Evolutionary conservation across 306 rosid genomes (phyloP), one percentile per base, ranked within the genome.

Genomic region (Rosa chinensis): DNA sequence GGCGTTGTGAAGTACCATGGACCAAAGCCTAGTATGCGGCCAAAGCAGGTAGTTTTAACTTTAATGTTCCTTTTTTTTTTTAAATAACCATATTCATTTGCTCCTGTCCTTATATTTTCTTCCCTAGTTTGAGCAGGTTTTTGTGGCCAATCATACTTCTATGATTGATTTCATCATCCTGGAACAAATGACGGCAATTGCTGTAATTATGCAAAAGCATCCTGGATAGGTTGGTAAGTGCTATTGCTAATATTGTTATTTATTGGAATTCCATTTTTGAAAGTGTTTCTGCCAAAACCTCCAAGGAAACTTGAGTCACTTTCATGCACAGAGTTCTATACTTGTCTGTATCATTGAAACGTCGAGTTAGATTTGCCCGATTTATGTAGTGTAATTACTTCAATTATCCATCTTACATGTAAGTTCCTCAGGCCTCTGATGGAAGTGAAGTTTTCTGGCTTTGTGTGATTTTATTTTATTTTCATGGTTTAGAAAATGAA

Each of bases 211-310:
- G 99, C 99, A 95, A 86, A 95, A 92, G 79, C 99, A 95, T 88
- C 94, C 92, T 80, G 98, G 99, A 83, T 95, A 97, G 99, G 97
- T 95, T 85, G 98, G 99, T 95, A 86, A 87, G 99, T 76, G 75
- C 70, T 40, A 58, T 28, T 44, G 72, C 50, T 61, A 23, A 67
- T 62, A 53, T 52, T 17, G 53, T 17, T 10, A 6, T 49, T 42
- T 20, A 44, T 39, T 6, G 73, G 52, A 63, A 3, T 48, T 59
- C 3, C 4, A 16, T 49, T 55, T 20, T 16, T n/a, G 5, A 23
- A 59, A 8, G 49, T 44, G 63, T 73, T 58, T 25, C 23, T 71
- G 55, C 62, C 73, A 59, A 48, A 70, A 21, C 32, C 40, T 81
- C 59, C 40, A 45, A 10, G 13, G 18, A 68, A 40, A 14, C 14